Base-by-base conservation (phyloP, 371 early-diverging fungal species). In the Saksenaea vasiformis region DNA sequence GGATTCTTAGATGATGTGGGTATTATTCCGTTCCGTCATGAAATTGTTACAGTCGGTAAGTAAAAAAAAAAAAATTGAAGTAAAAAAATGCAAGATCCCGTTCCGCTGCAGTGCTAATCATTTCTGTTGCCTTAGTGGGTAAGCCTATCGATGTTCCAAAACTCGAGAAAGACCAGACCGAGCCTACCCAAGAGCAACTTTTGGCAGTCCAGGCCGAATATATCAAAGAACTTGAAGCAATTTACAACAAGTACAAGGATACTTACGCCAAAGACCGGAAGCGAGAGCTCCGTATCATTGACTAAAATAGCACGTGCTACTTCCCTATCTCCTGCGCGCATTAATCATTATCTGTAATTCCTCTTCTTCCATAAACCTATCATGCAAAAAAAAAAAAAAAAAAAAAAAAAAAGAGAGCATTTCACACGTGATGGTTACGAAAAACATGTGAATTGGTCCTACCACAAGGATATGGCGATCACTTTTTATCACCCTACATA, bases 241-340 rank as follows among this genome's bases (percentile, higher is more conserved):
- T 91, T 7, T 91, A 87, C 68, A 73, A 87, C 38, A 74, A 84
- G 34, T 88, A 89, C 76, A 89, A 91, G 68, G 89, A 92, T 55
- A 65, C 79, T 35, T 92, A 89, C 44, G 90, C 87, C 7, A 73
- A 69, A 27, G 77, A 79, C 67, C 72, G 87, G 39, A 81, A 69
- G 9, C 77, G 76, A 62, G 87, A 85, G 28, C 67, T 85, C 41
- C 74, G 67, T 5, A 71, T 85, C 56, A 65, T 85, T 24, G 83
- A 77, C 54, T 84, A 62, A 64, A 58, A 57, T 22, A 47, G 51
- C 51, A 47, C 27, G 27, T 47, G 51, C 4, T 47, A 5, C 17
- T 47, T 19, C 22, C 44, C n/a, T 47, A 14, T 39, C 11, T 11
- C 11, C n/a, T 2, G 5, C 11, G 39, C 39, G n/a, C n/a, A 39